A percentile compares a stretch with the other conserved stretches of the same genome.
These are phyloP conservation scores for Physaria fendleri DNA, from an alignment of 345 rosid genomes.

Conservation along the genomic window DNA sequence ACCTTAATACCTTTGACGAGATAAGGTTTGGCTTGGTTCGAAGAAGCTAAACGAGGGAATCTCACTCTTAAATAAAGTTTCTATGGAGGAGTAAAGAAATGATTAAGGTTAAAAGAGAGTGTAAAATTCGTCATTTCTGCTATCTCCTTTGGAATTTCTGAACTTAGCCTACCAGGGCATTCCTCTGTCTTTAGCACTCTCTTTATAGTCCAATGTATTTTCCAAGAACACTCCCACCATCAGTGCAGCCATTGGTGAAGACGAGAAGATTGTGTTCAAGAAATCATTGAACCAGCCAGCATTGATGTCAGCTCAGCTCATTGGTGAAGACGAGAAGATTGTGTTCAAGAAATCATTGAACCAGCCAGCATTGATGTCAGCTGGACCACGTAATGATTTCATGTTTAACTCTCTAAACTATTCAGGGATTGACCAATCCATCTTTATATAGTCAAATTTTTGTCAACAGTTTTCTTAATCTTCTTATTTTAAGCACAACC, in stretches of 20 bases:
- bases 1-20: too few species aligned
- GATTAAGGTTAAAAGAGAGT: conserved; percentile 93
- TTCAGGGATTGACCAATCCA: conserved; percentile 81
- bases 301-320: too few species aligned
- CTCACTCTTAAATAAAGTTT: conserved; percentile 2
- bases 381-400: conserved; percentile 83
- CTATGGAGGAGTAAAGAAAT: conserved; percentile 89
- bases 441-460: too few species aligned
- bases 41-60: too few species aligned
- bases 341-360: too few species aligned
- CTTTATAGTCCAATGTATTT: conserved; percentile 86
- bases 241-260: conserved; percentile 81
- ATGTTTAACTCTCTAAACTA: conserved; percentile 78
- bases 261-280: conserved; percentile 86
- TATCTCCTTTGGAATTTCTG: conserved; percentile 79
- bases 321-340: too few species aligned
- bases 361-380: conserved; percentile 78
- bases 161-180: conserved; percentile 97
- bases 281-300: conserved; percentile 99
- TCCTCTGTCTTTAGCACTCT: conserved; percentile 81
- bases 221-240: conserved; percentile 76
- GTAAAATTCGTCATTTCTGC: conserved; percentile 88
- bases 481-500: too few species aligned
- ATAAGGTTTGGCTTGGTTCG: too few species aligned
- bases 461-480: too few species aligned